These are phyloP conservation scores for Phlegmacium glaucopus DNA, from an alignment of 768 basidiomycete species.

Conservation along the genomic window DNA sequence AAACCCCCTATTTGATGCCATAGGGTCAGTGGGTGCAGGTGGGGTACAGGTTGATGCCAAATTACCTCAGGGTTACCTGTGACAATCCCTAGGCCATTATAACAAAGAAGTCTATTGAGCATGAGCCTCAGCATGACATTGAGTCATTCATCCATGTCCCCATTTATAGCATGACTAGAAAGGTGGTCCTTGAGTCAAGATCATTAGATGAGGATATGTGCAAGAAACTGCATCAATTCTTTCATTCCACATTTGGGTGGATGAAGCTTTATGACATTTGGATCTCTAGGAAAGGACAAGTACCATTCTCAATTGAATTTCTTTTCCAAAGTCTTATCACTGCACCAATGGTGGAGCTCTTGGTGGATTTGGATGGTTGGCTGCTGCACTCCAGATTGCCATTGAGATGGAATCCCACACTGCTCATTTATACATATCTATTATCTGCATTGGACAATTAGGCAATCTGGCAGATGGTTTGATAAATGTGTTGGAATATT, in stretches of 20 bases:
- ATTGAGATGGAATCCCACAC: neutral
- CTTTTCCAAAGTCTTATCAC: neutral
- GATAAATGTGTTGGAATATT: neutral
- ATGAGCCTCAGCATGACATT: neutral
- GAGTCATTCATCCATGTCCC: neutral
- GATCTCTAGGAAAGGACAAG: neutral
- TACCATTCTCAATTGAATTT: neutral
- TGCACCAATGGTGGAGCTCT: neutral
- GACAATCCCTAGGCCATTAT: constrained; percentile 6
- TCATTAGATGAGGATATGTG: neutral
- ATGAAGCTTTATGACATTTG: neutral
- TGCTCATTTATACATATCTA: neutral
- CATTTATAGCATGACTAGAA: neutral
- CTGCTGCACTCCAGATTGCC: too few species aligned
- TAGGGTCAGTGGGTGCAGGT: too few species aligned
- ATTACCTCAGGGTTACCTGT: too few species aligned
- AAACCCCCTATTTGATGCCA: constrained; percentile 11
- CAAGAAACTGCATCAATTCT: neutral
- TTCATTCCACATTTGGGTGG: neutral
- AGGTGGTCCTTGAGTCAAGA: neutral
- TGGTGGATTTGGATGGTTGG: neutral
- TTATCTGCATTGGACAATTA: neutral
- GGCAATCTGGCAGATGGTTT: neutral
- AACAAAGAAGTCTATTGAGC: neutral
- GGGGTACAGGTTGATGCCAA: too few species aligned